phyloP scores from a whole-genome alignment of 1,139 yeast genomes.

The Suhomyces anneliseae region DNA sequence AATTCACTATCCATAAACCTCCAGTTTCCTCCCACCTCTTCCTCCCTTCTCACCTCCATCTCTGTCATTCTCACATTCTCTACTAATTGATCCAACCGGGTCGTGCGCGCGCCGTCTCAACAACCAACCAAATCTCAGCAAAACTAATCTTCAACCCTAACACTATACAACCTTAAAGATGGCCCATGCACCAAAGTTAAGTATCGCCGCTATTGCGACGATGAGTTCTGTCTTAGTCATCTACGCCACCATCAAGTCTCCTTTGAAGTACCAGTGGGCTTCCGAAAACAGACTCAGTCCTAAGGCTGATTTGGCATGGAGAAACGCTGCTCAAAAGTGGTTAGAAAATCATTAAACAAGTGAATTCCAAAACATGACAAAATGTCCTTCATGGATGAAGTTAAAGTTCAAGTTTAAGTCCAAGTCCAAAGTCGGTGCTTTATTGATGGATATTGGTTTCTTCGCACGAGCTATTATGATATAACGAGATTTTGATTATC shows the following conservation, averaged over 20 bases:
- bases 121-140: conserved; percentile 28
- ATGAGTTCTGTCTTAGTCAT: conserved; percentile 47
- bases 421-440: too few relatives aligned
- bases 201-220: conserved; percentile 43
- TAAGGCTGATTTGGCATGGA: conserved; percentile 54
- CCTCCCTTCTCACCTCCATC: neutral
- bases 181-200: conserved; percentile 47
- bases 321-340: conserved; percentile 51
- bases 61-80: too few relatives aligned
- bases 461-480: too few relatives aligned
- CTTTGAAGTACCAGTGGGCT: conserved; percentile 45
- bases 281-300: conserved; percentile 48
- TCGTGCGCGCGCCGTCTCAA: conserved; percentile 16
- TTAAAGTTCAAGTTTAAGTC: too few relatives aligned
- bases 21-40: neutral
- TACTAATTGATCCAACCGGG: neutral
- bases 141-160: conserved; percentile 12
- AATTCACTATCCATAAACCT: neutral
- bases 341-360: conserved; percentile 29
- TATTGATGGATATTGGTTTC: too few relatives aligned
- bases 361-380: too few relatives aligned
- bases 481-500: too few relatives aligned
- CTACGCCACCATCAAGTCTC: conserved; percentile 44
- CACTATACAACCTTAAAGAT: conserved; percentile 15
- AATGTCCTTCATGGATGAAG: too few relatives aligned